Evolutionary conservation across 805 yeast species (phyloP).

Genomic region (Suhomyces prunicola): DNA sequence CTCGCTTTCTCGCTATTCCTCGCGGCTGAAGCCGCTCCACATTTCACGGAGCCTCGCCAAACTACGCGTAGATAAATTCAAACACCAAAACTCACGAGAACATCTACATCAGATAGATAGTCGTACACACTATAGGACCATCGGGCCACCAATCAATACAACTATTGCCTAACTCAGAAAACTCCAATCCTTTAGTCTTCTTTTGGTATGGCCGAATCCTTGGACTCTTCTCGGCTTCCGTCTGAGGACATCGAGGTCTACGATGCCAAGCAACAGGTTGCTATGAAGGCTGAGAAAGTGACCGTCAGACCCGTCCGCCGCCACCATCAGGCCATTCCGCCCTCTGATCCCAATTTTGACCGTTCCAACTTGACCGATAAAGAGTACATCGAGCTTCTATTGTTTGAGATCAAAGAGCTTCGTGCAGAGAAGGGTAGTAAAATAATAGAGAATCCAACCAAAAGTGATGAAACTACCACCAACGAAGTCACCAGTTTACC

Average conservation of each 20-base stretch:
- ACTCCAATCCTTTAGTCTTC: not conserved
- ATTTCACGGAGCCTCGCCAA: conserved; percentile 1
- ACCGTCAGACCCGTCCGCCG: not conserved
- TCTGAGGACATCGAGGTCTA: not conserved
- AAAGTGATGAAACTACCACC: not conserved
- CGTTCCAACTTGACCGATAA: conserved; percentile 24
- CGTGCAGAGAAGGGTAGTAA: conserved; percentile 12
- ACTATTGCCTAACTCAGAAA: no score
- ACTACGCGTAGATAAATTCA: not conserved
- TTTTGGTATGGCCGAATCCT: not conserved
- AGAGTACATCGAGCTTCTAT: conserved; percentile 33
- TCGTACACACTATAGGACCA: not conserved
- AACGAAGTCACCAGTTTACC: not conserved
- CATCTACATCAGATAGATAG: not conserved
- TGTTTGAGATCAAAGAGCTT: conserved; percentile 36
- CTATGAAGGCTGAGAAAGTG: not conserved
- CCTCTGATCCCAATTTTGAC: conserved; percentile 37
- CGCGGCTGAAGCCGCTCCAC: not conserved
- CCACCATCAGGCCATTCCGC: conserved; percentile 13
- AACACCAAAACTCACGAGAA: not conserved
- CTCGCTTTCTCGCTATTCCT: not conserved
- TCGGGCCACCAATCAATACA: not conserved
- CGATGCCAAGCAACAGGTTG: conserved; percentile 1
- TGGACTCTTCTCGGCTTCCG: not conserved
- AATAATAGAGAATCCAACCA: not conserved